These are phyloP conservation scores for Trichophyton benhamiae DNA, from an alignment of 2,329 filamentous ascomycete genomes.

Conservation along the genomic window DNA sequence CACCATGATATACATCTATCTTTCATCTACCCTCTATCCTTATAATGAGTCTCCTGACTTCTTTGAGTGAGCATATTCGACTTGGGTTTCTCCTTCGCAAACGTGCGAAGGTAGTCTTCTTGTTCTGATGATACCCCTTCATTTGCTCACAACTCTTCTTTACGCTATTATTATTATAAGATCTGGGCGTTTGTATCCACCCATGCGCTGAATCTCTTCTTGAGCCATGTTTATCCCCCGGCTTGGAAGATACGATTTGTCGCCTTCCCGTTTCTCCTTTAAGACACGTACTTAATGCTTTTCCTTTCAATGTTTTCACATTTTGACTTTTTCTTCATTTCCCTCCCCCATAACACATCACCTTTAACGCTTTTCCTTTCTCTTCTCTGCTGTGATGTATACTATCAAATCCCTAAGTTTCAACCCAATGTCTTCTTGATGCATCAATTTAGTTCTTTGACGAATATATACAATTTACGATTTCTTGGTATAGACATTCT, in stretches of 20 bases:
- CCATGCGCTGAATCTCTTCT: not conserved
- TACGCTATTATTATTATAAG: constrained; percentile 2
- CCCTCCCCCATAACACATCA: constrained; percentile 6
- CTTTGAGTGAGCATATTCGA: not conserved
- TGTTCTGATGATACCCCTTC: constrained; percentile 3
- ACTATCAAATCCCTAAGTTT: not conserved
- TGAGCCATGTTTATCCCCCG: not conserved
- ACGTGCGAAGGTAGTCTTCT: not conserved
- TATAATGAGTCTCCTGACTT: not conserved
- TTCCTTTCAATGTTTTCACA: constrained; percentile 15
- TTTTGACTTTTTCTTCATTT: constrained; percentile 12
- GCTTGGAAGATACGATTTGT: not conserved
- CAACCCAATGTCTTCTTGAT: not conserved
- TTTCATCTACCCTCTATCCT: not conserved
- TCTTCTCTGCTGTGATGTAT: constrained; percentile 8
- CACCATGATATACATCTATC: not conserved
- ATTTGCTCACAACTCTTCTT: not conserved
- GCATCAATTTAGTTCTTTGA: not conserved
- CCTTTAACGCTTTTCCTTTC: constrained; percentile 19
- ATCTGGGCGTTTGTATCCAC: not conserved
- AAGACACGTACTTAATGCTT: constrained; percentile 18
- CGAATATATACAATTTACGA: constrained; percentile 2
- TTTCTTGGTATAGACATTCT: not conserved
- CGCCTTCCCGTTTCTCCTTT: not conserved
- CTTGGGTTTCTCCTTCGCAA: not conserved